Base-by-base conservation (phyloP, 305 asterid species). In the Rubia tinctorum region DNA sequence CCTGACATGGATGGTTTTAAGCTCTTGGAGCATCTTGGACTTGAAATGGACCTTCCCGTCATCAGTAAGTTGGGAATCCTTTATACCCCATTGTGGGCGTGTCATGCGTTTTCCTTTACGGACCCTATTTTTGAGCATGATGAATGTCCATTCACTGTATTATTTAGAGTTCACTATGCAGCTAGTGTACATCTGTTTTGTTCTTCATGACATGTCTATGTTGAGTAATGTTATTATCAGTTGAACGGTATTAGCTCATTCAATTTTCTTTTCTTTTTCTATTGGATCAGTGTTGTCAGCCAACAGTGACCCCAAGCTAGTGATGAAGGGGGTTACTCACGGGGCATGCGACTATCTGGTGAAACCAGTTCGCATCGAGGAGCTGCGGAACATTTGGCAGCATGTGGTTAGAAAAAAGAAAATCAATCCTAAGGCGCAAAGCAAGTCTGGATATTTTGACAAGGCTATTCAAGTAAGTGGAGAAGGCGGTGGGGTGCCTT, bases 1-100 rank as follows among this genome's bases (percentile, higher is more conserved):
- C 98, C 98, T 15, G 96, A 93, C 84, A 93, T 93, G 96, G 98
- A 91, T 77, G 98, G 98, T 60, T 93, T 93, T 74, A 88, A 86
- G 84, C 97, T 93, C 82, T 88, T 93, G 30, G 98, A 93, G 80
- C 93, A 81, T 40, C 90, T 93, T 75, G 98, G 97, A 75, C 96
- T 91, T 55, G 96, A 91, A 78, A 82, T 93, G 98, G 96, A 93
- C 81, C 88, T 92, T 49, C 98, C 98, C 6, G 98, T 92, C 27
- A 92, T 92, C 82, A 92, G 98, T 92, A 84, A 75, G 92, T 75
- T 49, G 23, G 20, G 65, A 8, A 66, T 71, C 63, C 70, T 59
- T 42, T 74, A 34, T 11, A 6, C 34, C 34, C 10, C 37, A 42
- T n/a, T 43, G 1, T 30, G 22, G 56, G 71, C 15, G 20, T 10